phyloP scores from a whole-genome alignment of 1,284 basidiomycete species.

The Cryptococcus sp. region DNA sequence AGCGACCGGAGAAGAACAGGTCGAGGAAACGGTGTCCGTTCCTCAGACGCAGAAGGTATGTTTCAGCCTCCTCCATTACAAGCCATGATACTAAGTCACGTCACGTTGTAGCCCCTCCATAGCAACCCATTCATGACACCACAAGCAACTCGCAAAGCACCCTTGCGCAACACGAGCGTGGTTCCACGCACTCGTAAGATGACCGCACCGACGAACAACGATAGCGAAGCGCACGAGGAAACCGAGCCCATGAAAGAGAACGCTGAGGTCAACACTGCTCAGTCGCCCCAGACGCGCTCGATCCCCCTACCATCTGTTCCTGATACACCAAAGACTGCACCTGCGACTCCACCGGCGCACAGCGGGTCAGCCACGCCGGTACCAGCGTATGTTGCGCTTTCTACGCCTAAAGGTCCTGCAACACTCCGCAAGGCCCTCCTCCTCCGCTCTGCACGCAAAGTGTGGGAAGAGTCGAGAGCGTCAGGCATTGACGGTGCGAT shows the following conservation, averaged over 20 bases:
- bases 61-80: neutral
- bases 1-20: conserved; percentile 25
- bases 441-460: conserved; percentile 46
- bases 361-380: conserved; percentile 12
- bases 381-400: conserved; percentile 35
- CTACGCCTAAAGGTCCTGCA: conserved; percentile 37
- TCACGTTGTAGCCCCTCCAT: conserved; percentile 20
- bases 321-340: conserved; percentile 29
- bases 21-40: neutral
- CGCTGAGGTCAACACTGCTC: neutral
- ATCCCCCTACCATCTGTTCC: conserved; percentile 27
- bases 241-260: conserved; percentile 1
- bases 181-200: conserved; percentile 31
- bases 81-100: too few species aligned
- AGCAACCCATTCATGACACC: conserved; percentile 39
- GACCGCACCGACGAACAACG: neutral
- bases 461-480: conserved; percentile 40
- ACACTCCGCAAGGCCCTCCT: conserved; percentile 47
- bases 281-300: conserved; percentile 22
- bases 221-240: neutral
- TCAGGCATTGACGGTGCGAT: conserved; percentile 42
- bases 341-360: conserved; percentile 9
- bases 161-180: conserved; percentile 33
- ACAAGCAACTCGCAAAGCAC: conserved; percentile 27
- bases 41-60: neutral